These are phyloP conservation scores for Tricharina praecox DNA, from an alignment of 495 filamentous ascomycete genomes.

Conservation along the genomic window DNA sequence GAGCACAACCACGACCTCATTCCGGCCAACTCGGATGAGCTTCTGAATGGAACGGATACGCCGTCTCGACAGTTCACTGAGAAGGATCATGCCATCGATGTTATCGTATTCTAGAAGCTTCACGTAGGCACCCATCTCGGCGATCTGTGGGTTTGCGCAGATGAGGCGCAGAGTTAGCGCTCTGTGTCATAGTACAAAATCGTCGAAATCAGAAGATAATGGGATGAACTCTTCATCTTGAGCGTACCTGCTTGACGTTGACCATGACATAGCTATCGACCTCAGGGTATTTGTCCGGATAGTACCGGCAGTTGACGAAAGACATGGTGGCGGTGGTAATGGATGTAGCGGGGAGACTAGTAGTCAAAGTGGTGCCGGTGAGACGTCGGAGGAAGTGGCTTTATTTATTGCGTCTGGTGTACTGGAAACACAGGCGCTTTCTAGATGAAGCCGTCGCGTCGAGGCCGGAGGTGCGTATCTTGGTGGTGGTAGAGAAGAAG, in stretches of 20 bases:
- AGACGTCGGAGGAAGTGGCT: no score
- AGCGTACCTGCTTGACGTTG: constrained; percentile 82
- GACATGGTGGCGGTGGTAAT: constrained; percentile 45
- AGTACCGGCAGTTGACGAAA: constrained; percentile 95
- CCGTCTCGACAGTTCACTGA: constrained; percentile 86
- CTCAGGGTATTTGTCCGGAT: constrained; percentile 96
- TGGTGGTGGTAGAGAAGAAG: no score
- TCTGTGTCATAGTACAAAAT: no score
- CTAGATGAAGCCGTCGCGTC: no score
- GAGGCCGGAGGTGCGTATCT: no score
- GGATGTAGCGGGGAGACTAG: no score
- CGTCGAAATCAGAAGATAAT: no score
- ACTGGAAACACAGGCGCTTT: no score
- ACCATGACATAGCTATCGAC: constrained; percentile 99
- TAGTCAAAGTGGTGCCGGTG: no score
- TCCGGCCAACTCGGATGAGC: constrained; percentile 90
- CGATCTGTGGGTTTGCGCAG: constrained; percentile 76
- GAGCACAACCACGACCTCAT: constrained; percentile 95
- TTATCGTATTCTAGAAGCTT: constrained; percentile 99
- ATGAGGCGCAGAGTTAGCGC: no score
- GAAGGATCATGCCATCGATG: constrained; percentile 98
- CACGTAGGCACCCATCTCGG: constrained; percentile 98
- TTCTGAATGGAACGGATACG: constrained; percentile 98
- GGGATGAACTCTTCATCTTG: no score
- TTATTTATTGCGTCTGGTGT: no score